These are phyloP conservation scores for Polyporus arcularius DNA, from an alignment of 768 basidiomycete species.

Conservation along the genomic window DNA sequence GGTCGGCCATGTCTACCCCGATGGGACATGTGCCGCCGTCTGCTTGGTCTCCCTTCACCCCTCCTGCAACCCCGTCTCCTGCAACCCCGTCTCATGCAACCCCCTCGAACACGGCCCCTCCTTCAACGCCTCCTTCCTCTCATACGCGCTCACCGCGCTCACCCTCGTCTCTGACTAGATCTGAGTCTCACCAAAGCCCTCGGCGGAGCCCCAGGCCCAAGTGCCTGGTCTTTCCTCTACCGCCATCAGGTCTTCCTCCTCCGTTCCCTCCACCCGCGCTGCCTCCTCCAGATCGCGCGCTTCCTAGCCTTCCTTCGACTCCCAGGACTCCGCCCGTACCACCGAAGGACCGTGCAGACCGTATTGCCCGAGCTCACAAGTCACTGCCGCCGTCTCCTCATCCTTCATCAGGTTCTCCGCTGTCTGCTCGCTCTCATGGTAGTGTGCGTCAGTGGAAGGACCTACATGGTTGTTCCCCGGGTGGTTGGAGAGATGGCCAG, in stretches of 20 bases:
- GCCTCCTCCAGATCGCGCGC: slow-evolving; percentile 9
- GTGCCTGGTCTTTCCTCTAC: slow-evolving; percentile 5
- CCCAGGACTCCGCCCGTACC: slow-evolving; percentile 1
- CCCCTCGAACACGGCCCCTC: not conserved
- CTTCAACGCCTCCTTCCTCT: not conserved
- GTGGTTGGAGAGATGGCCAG: not conserved
- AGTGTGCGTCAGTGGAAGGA: not conserved
- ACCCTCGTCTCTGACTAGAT: not conserved
- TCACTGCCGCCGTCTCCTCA: slow-evolving; percentile 15
- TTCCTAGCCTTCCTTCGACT: slow-evolving; percentile 2
- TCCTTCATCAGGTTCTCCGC: not conserved
- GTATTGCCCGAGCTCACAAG: slow-evolving; percentile 2
- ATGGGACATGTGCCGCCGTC: slow-evolving; percentile 6
- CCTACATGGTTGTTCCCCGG: not conserved
- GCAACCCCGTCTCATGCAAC: no score
- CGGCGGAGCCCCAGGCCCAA: not conserved
- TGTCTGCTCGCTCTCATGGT: not conserved
- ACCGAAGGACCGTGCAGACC: slow-evolving; percentile 5
- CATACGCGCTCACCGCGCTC: not conserved
- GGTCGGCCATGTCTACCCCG: slow-evolving; percentile 2
- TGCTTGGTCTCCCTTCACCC: slow-evolving; percentile 11
- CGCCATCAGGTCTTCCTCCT: not conserved
- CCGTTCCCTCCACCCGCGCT: not conserved
- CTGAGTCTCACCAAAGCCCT: not conserved
- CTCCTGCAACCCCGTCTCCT: no score